Conservation (phyloP, 2,329 filamentous ascomycete genomes). For the Bimuria novae-zelandiae region DNA sequence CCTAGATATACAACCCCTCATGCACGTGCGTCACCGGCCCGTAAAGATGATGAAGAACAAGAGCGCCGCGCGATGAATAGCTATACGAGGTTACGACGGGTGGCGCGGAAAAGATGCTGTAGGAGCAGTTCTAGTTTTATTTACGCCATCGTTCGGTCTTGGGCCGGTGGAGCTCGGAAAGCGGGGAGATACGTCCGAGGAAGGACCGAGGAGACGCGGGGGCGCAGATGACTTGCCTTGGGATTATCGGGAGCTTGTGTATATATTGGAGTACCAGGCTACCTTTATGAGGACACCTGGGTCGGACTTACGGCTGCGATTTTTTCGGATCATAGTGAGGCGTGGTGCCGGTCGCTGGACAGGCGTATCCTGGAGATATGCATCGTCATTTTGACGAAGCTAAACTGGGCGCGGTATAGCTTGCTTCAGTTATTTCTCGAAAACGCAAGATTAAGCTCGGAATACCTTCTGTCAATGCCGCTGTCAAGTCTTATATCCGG, state of each 20-base stretch:
- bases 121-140: conserved; percentile 20
- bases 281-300: neutral
- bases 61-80: conserved; percentile 10
- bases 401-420: neutral
- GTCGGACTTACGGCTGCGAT: conserved; percentile 2
- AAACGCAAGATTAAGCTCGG: conserved; percentile 1
- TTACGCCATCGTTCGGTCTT: conserved; percentile 41
- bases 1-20: conserved; percentile 26
- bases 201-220: conserved; percentile 23
- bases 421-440: conserved; percentile 1
- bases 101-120: conserved; percentile 13
- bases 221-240: neutral
- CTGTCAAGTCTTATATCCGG: neutral
- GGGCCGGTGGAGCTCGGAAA: conserved; percentile 33
- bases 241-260: neutral
- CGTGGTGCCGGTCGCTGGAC: conserved; percentile 1
- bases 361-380: conserved; percentile 6
- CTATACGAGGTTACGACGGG: conserved; percentile 25
- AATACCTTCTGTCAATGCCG: conserved; percentile 1
- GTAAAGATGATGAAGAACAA: neutral
- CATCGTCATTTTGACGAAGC: conserved; percentile 1
- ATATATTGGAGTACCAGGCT: neutral
- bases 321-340: conserved; percentile 4
- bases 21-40: conserved; percentile 12
- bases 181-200: conserved; percentile 38